Evolutionary conservation across 2,329 filamentous ascomycete genomes (phyloP), one percentile per base, ranked within the genome.

Genomic region (Alternaria alternata): DNA sequence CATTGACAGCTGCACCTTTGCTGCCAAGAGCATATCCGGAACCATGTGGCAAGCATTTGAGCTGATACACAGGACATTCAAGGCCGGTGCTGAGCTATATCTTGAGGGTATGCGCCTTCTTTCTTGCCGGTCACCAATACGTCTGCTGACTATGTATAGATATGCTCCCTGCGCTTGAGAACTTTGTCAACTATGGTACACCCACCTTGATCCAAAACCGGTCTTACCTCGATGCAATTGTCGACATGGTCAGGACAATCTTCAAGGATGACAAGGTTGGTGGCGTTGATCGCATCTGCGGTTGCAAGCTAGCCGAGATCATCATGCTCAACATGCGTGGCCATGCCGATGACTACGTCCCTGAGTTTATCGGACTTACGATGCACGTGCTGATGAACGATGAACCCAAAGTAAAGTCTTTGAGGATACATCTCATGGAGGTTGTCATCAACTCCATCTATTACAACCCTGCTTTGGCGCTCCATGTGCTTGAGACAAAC

Each of bases 1-100:
- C 71, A 96, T 99, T 70, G 95, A 99, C 79, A 97, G 93, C 84
- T 99, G 95, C 84, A 99, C 95, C 7, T 99, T 98, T 78, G 93
- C 95, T 11, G 94, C 95, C 63, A 99, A 98, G 84, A 87, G 88
- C 59, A 98, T 99, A 69, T 97, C 95, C 1, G 88, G 91, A 9
- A 96, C 92, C 42, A 99, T 99, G 95, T 99, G 95, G 95, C 90
- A 94, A 80, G 94, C 95, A 2, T 99, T 99, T 77, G 94, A 97
- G 81, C 86, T 98, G 44, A 96, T 99, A 65, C 94, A 98, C 81
- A 88, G 92, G 67, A 97, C 94, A 1, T 99, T 99, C 85, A 98
- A 98, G 82, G 91, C 93, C 59, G 95, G 95, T 41, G 95, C 94
- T 36, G 94, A 99, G 82, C 87, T 98, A 46, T 99, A 99, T 77